Conservation (phyloP, 192 early-diverging fungal genomes). For the Chytriomyces sp. region DNA sequence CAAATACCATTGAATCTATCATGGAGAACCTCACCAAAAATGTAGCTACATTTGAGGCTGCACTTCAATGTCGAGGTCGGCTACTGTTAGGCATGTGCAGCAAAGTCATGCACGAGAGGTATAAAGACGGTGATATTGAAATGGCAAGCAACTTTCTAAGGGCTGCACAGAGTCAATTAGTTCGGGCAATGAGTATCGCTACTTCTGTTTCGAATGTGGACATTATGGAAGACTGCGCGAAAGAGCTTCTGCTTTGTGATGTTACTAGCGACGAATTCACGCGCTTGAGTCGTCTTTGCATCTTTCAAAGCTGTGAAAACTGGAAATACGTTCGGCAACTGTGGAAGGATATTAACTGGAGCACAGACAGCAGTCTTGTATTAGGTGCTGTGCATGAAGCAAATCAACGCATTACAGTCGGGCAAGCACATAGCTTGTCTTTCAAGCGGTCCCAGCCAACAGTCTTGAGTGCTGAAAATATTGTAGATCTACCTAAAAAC, state of each 20-base stretch:
- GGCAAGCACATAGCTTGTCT: not conserved
- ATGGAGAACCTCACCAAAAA: not conserved
- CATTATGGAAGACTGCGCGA: not conserved
- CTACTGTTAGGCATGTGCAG: not conserved
- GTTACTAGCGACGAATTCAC: not conserved
- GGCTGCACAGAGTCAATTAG: not conserved
- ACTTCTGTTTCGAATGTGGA: not conserved
- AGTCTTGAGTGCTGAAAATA: not conserved
- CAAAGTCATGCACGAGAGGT: constrained; percentile 6
- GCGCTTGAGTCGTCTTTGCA: not conserved
- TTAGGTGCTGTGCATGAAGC: not conserved
- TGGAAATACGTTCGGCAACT: not conserved
- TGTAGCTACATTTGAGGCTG: not conserved
- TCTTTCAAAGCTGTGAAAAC: constrained; percentile 8
- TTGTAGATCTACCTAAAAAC: constrained; percentile 21
- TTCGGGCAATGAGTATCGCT: not conserved
- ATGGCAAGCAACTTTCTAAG: not conserved
- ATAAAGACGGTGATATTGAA: not conserved
- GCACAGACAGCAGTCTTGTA: not conserved
- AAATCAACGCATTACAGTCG: not conserved
- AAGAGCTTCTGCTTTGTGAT: constrained; percentile 2
- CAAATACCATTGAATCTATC: not conserved
- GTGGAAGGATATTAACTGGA: not conserved
- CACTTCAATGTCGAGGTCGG: not conserved
- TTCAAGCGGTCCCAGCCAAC: constrained; percentile 8